Base-by-base conservation (phyloP, 306 rosid species). In the Fragaria vesca region DNA sequence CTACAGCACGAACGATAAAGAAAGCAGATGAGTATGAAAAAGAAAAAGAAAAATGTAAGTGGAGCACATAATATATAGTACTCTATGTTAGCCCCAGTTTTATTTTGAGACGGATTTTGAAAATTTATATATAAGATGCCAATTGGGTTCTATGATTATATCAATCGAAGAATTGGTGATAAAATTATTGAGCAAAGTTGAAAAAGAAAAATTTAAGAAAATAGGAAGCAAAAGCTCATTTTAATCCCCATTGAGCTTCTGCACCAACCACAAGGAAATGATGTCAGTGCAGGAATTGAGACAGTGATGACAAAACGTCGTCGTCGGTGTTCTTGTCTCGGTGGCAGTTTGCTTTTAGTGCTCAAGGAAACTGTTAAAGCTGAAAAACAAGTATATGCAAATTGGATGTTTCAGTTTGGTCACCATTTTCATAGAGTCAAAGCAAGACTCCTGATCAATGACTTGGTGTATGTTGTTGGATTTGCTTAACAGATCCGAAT, bases 201-300 rank as follows among this genome's bases (percentile, higher is more conserved):
- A 4, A 40, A 20, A 66, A 66, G 36, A 34, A 0, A 18, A 66
- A 13, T 43, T 43, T 8, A 43, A 43, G 4, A 15, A 62, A 61
- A 60, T 26, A 11, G 4, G 36, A 60, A 61, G 38, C 24, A 54
- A 51, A 20, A 55, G 12, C 13, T 54, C 61, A 52, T 61, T 36
- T 8, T 66, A 28, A 61, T 26, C n/a, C 40, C 30, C 20, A 40
- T 50, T 30, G 58, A 70, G 0, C 74, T 26, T 4, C 45, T 51
- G 28, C 48, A 5, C 47, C 70, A 66, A 66, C 70, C 45, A 71
- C 65, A 38, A 50, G 38, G 75, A 71, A 18, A 71, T 30, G 60
- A 9, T 47, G 52, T 80, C 80, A n/a, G 85, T 75, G 74, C 80
- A 78, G 66, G 71, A 66, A 26, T 36, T 17, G 38, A 77, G 67